phyloP scores from a whole-genome alignment of 805 yeast species.

The Clavispora santaluciae region DNA sequence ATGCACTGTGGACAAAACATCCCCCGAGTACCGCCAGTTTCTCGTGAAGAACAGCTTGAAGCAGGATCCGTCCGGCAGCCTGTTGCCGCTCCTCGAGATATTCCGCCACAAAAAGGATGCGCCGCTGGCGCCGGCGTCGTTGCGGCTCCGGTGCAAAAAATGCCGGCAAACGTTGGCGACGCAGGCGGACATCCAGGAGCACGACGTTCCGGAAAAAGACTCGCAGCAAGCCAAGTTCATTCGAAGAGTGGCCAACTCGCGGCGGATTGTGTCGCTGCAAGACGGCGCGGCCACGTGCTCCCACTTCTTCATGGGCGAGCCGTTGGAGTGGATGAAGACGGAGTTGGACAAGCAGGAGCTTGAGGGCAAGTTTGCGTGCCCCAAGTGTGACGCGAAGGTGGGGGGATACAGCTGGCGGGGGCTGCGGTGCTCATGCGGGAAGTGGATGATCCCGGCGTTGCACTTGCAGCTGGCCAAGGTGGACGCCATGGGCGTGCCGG shows the following conservation, averaged over 20 bases:
- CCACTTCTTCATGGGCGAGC: slow-evolving; percentile 76
- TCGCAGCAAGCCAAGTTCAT: slow-evolving; percentile 64
- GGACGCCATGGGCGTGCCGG: slow-evolving; percentile 53
- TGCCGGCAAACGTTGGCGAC: slow-evolving; percentile 72
- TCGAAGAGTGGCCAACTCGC: slow-evolving; percentile 57
- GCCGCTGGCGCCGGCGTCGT: slow-evolving; percentile 5
- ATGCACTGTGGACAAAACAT: slow-evolving; percentile 20
- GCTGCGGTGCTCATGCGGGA: slow-evolving; percentile 88
- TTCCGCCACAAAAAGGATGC: slow-evolving; percentile 11
- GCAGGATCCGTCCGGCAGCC: slow-evolving; percentile 12
- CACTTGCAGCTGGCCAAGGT: slow-evolving; percentile 77
- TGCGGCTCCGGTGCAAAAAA: slow-evolving; percentile 64
- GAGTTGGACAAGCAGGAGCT: slow-evolving; percentile 70
- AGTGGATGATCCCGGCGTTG: slow-evolving; percentile 92
- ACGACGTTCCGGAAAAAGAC: slow-evolving; percentile 60
- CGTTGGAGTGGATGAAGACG: slow-evolving; percentile 84
- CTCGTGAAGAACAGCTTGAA: slow-evolving; percentile 20
- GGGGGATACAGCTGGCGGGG: slow-evolving; percentile 97
- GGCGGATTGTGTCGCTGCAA: slow-evolving; percentile 53
- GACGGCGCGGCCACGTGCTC: slow-evolving; percentile 64
- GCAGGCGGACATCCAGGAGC: slow-evolving; percentile 57
- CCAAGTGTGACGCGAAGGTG: slow-evolving; percentile 76
- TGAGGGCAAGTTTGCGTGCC: slow-evolving; percentile 85
- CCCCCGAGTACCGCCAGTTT: slow-evolving; percentile 23
- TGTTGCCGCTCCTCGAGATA: slow-evolving; percentile 6